Conservation (phyloP, 805 yeast species). For the Dipodascopsis uninucleata region DNA sequence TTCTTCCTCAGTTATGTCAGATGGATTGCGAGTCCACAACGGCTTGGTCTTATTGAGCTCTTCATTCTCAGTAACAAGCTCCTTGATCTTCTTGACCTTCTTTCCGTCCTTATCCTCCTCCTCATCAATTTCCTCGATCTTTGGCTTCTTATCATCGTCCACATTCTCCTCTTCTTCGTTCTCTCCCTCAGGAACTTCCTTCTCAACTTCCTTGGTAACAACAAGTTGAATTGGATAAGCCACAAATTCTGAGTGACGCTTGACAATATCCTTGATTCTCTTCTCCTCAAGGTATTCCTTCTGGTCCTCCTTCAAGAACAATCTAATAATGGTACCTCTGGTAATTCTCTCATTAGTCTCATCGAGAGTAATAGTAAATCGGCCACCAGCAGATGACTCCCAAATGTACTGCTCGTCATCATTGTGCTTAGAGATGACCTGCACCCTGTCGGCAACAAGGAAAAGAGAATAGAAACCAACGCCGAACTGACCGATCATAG, state of each 20-base stretch:
- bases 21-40: conserved; percentile 98
- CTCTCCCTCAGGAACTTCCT: conserved; percentile 84
- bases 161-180: conserved; percentile 54
- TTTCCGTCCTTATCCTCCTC: conserved; percentile 67
- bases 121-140: conserved; percentile 67
- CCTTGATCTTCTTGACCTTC: conserved; percentile 87
- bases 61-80: conserved; percentile 90
- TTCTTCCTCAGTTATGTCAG: conserved; percentile 96
- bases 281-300: conserved; percentile 98
- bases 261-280: conserved; percentile 98
- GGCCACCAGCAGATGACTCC: conserved; percentile 99
- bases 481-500: conserved; percentile 99
- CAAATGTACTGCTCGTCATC: conserved; percentile 99
- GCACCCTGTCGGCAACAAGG: conserved; percentile 98
- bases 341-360: conserved; percentile 78
- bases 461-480: conserved; percentile 99
- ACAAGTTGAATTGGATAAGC: conserved; percentile 98
- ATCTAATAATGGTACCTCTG: conserved; percentile 94
- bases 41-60: conserved; percentile 99
- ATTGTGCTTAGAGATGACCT: conserved; percentile 96
- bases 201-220: conserved; percentile 98
- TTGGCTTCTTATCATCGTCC: conserved; percentile 71
- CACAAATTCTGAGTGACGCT: conserved; percentile 99
- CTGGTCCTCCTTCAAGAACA: conserved; percentile 98
- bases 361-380: conserved; percentile 92